These are phyloP conservation scores for Dictyostelium intermedium DNA, from an alignment of 78 protist genomes.

Conservation along the genomic window DNA sequence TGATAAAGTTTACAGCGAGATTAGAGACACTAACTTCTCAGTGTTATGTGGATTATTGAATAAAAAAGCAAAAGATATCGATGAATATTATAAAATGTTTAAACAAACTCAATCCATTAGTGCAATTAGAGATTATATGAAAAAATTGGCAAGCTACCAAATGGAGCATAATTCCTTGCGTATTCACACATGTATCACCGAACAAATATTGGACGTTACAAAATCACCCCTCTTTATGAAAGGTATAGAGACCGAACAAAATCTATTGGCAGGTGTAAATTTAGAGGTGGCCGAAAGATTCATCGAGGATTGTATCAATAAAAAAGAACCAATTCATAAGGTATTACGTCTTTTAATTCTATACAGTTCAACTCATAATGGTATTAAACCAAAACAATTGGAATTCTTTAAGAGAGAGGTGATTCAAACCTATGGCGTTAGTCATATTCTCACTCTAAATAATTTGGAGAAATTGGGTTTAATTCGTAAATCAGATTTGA, in stretches of 20 bases:
- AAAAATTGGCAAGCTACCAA: constrained; percentile 55
- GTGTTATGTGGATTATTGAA: constrained; percentile 53
- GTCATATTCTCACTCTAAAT: neutral
- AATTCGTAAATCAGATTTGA: constrained; percentile 12
- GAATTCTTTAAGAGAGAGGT: constrained; percentile 61
- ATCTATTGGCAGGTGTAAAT: neutral
- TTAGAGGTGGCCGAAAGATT: constrained; percentile 9
- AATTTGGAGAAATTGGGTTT: constrained; percentile 24
- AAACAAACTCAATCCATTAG: constrained; percentile 6
- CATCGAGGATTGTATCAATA: constrained; percentile 84
- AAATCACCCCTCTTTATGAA: constrained; percentile 5
- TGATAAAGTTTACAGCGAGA: constrained; percentile 60
- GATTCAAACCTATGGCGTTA: constrained; percentile 67
- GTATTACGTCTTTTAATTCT: constrained; percentile 89
- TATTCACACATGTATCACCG: constrained; percentile 56
- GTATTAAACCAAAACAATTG: constrained; percentile 75
- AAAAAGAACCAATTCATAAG: constrained; percentile 68
- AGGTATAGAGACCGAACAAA: constrained; percentile 75
- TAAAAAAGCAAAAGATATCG: constrained; percentile 58
- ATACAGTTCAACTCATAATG: constrained; percentile 64
- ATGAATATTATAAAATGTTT: constrained; percentile 52
- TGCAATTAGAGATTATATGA: constrained; percentile 77
- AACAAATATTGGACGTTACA: constrained; percentile 9
- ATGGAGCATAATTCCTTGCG: constrained; percentile 8
- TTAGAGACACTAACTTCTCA: constrained; percentile 83